Base-by-base conservation (phyloP, 2,329 filamentous ascomycete species). In the Colletotrichum viniferum region DNA sequence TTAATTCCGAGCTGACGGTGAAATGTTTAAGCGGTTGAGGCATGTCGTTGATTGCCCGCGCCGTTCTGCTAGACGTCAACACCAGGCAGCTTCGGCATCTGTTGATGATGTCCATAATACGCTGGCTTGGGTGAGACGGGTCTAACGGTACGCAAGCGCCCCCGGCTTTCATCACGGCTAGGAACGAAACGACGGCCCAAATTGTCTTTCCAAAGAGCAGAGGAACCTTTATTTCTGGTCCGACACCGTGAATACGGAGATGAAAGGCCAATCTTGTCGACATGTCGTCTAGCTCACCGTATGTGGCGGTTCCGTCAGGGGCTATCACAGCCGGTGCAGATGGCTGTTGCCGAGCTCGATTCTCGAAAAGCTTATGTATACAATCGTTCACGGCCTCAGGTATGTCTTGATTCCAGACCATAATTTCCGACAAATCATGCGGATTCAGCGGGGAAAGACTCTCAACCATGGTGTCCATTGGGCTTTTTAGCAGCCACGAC, bases 101-200 rank as follows among this genome's bases (percentile, higher is more conserved):
- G 12, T 16, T 30, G 6, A 55, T 18, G 38, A 66, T 66, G 7
- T 55, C 18, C 63, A 14, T 28, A 14, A 55, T 55, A 7, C 63
- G 38, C 43, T 32, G 38, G 43, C 38, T 38, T 16, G 66, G 52
- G 34, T 61, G 21, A n/a, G 30, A 60, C 28, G 78, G 79, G 55
- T 83, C 82, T 14, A 83, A 70, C 12, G 80, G 79, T 4, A 82
- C 80, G 48, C 82, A 81, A 4, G 79, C 80, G 10, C 79, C 82
- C 7, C 83, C 83, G 4, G 82, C 74, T 69, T 82, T 83, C 72
- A 83, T 77, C 10, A 83, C 66, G 7, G 77, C 82, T 1, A 84
- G 32, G 43, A 83, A 79, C 2, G 78, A 78, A 7, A 83, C 78
- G 7, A 79, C 48, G 18, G 79, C 75, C 78, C 77, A 79, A 8